Base-by-base conservation (phyloP, 768 basidiomycete species). In the Mycena chlorophos region DNA sequence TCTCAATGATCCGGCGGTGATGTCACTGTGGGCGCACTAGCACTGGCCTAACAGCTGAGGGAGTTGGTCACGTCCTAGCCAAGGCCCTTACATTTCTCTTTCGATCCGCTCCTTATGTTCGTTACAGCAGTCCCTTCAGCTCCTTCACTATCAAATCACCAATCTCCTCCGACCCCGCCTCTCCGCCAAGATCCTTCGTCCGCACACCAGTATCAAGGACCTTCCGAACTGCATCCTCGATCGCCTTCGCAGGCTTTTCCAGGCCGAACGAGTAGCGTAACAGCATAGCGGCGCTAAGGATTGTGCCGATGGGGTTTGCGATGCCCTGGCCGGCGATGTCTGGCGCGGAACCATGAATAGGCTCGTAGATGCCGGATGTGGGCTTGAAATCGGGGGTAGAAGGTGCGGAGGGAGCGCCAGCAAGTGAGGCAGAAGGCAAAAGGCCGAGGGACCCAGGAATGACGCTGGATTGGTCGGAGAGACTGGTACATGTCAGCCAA, bases 371-470 rank as follows among this genome's bases (percentile, higher is more conserved):
- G 38, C 97, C 97, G 17, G 83, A 73, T 2, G 89, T 89, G 5
- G 89, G 85, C 68, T 89, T 90, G 70, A 88, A 88, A 57, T 82
- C 76, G 25, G 82, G 74, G 13, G 73, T 67, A 1, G 83, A 87
- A 60, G 76, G 79, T 5, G 77, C 66, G 13, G 84, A 89, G 57
- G 78, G 94, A 22, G 92, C 91, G 42, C 93, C 94, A 2, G 95
- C 91, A 8, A 99, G 84, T 14, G 95, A 98, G 27, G 97, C 97
- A 13, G 97, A 98, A 14, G 97, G 96, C 14, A 98, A 79, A 20
- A 99, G 82, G 49, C 97, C 97, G 10, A 99, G 86, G 26, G 97
- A 98, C 17, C 97, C 97, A 17, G 96, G 96, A 64, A 99, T 98
- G 62, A 98, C 93, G 62, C 95, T 98, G 13, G 87, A 83, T 71